Evolutionary conservation across 495 filamentous ascomycete species (phyloP), one percentile per base, ranked within the genome.

Genomic region (Margaritispora aquatica): DNA sequence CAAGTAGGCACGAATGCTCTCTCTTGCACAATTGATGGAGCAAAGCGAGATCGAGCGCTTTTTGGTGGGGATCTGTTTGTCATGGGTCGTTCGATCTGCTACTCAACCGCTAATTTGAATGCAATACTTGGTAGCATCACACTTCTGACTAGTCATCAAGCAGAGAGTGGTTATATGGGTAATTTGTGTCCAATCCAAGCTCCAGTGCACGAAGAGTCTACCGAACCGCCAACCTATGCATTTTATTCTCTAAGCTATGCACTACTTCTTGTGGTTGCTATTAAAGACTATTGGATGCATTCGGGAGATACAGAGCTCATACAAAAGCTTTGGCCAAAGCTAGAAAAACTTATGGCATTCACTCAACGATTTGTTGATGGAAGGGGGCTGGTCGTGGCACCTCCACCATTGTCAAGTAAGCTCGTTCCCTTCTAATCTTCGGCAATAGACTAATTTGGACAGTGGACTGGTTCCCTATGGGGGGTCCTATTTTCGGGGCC

Each of bases 401-500:
- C 55, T 49, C 61, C 61, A 19, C 55, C 55, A 20, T 29, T 63
- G 0, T 59, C 55, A 20, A 58, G 59, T 62, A 53, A 46, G 59
- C 54, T 2, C 1, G 41, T 23, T 24, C 20, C 22, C 13, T 24
- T 9, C 2, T 46, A 20, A 1, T 21, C 11, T 36, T 11, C 15
- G 8, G 27, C 4, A 34, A 26, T 23, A n/a, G n/a, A 17, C 26
- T 62, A 55, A 55, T 55, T 36, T 17, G n/a, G 19, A 2, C 26
- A 62, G 59, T 63, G 52, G 55, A 63, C 49, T 63, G 61, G 61
- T 59, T 59, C 34, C 61, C 61, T 26, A 26, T 63, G 36, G 51
- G 57, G 17, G 61, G 61, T 10, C 61, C 61, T 1, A 54, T 59
- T 41, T 63, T 63, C 36, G 61, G 61, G 15, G 61, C 61, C 2